A percentile compares a stretch with the other conserved stretches of the same genome.
Conservation (phyloP, 2,329 filamentous ascomycete species). For the Alternaria triticimaculans region DNA sequence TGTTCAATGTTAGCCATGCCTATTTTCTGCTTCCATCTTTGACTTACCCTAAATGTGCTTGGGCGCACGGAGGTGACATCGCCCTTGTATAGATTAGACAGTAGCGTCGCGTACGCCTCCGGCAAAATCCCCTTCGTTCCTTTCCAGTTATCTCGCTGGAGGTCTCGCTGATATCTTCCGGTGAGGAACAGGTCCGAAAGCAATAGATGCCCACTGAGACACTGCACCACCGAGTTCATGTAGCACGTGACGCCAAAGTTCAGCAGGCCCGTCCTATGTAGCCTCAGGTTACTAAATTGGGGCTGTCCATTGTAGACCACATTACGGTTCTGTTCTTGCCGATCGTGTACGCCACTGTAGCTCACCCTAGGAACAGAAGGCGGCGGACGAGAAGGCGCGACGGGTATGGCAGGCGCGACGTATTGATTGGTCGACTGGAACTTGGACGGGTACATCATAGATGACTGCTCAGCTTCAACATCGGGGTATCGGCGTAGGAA, state of each 20-base stretch:
- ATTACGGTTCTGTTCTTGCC: slow-evolving; percentile 48
- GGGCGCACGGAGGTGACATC: slow-evolving; percentile 57
- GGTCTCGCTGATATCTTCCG: slow-evolving; percentile 66
- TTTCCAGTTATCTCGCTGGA: slow-evolving; percentile 68
- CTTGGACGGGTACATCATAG: slow-evolving; percentile 57
- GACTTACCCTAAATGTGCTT: slow-evolving; percentile 53
- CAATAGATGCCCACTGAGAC: slow-evolving; percentile 73
- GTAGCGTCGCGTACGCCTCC: slow-evolving; percentile 66
- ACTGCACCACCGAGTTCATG: slow-evolving; percentile 89
- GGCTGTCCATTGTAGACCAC: slow-evolving; percentile 56
- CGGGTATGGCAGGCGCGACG: slow-evolving; percentile 62
- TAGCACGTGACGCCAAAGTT: slow-evolving; percentile 89
- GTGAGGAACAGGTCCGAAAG: slow-evolving; percentile 69
- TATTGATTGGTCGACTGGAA: slow-evolving; percentile 53
- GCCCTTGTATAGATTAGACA: slow-evolving; percentile 68
- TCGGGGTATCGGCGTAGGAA: slow-evolving; percentile 84
- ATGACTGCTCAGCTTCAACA: slow-evolving; percentile 62
- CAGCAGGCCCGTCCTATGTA: slow-evolving; percentile 74
- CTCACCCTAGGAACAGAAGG: slow-evolving; percentile 67
- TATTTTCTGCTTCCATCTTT: neutral
- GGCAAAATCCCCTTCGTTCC: slow-evolving; percentile 69
- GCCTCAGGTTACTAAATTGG: slow-evolving; percentile 53
- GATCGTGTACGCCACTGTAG: slow-evolving; percentile 81
- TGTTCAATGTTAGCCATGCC: slow-evolving; percentile 22
- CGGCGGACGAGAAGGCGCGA: slow-evolving; percentile 64